A percentile compares a stretch with the other conserved stretches of the same genome.
Evolutionary conservation across 176 grass and related monocot species (phyloP).

Genomic region (Musa schizocarpa): DNA sequence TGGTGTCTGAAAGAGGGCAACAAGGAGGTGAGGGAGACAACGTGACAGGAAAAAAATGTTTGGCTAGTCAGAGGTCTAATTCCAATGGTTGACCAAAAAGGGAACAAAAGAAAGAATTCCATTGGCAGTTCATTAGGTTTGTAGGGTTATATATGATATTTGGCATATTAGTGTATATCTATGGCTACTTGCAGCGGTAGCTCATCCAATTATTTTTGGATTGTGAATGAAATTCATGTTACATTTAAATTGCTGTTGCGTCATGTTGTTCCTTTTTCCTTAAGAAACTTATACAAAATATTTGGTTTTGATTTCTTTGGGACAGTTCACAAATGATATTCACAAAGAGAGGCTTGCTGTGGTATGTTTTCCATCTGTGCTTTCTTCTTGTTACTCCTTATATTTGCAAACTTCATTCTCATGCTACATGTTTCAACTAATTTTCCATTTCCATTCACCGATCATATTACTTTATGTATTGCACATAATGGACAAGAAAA

Average conservation of each 20-base stretch:
- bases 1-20: no score
- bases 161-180: neutral
- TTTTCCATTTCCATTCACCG: no score
- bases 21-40: neutral
- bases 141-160: neutral
- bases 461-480: neutral
- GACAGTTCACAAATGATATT: conserved; percentile 86
- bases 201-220: no score
- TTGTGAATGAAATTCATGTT: no score
- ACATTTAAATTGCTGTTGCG: no score
- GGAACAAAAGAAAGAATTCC: neutral
- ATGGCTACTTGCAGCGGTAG: neutral
- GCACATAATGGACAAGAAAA: neutral
- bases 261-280: neutral
- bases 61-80: neutral
- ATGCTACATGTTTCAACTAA: no score
- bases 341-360: conserved; percentile 91
- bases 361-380: conserved; percentile 32
- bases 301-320: conserved; percentile 13
- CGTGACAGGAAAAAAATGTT: neutral
- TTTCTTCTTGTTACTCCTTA: neutral
- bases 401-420: neutral
- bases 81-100: neutral
- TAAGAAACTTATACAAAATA: neutral
- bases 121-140: neutral